phyloP scores from a whole-genome alignment of 805 yeast species.

The Yamadazyma olivae region DNA sequence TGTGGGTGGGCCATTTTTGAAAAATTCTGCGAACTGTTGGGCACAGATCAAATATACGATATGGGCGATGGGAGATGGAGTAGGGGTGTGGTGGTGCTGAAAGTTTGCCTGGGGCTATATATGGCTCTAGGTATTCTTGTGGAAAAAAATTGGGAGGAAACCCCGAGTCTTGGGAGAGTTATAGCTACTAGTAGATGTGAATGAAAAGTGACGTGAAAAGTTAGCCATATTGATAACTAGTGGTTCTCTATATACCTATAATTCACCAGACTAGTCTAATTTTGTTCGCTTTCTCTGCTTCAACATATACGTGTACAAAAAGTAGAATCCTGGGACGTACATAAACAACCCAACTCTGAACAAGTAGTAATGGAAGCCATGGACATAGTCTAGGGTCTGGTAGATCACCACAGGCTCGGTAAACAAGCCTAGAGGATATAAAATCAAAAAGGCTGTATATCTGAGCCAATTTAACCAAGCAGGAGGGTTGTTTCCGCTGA shows the following conservation, averaged over 20 bases:
- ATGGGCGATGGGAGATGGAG: neutral
- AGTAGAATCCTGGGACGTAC: constrained; percentile 30
- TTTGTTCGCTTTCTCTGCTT: too few relatives aligned
- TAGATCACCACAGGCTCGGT: constrained; percentile 27
- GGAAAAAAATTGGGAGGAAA: too few relatives aligned
- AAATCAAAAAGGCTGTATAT: constrained; percentile 24
- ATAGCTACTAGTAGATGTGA: too few relatives aligned
- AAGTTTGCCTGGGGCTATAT: too few relatives aligned
- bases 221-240: too few relatives aligned
- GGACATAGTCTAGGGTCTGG: constrained; percentile 13
- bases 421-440: constrained; percentile 29
- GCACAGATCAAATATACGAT: neutral
- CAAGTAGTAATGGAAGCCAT: constrained; percentile 14
- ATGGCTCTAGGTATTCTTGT: too few relatives aligned
- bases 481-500: constrained; percentile 13
- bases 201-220: too few relatives aligned
- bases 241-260: too few relatives aligned
- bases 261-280: too few relatives aligned
- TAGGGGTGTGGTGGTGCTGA: too few relatives aligned
- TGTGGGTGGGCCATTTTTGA: constrained; percentile 17
- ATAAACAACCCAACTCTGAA: constrained; percentile 21
- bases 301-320: constrained; percentile 28
- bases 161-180: too few relatives aligned
- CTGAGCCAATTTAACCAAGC: constrained; percentile 22
- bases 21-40: neutral